phyloP scores from a whole-genome alignment of 768 basidiomycete genomes.

The Podaxis mareebaensis region DNA sequence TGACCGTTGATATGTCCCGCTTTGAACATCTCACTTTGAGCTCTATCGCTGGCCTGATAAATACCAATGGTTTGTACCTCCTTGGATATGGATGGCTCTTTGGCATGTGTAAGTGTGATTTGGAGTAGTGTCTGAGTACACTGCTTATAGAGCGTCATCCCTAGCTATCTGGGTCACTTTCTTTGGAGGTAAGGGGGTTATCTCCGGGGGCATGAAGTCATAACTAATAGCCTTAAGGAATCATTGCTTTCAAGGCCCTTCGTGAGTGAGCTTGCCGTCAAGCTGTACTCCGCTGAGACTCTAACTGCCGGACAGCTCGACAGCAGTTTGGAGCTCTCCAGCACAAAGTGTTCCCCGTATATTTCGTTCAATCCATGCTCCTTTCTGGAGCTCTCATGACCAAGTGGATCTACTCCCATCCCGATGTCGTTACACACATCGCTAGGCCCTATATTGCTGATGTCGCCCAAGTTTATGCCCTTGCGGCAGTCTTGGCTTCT shows the following conservation, averaged over 20 bases:
- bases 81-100: conserved; percentile 63
- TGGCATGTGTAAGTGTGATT: conserved; percentile 63
- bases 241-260: conserved; percentile 61
- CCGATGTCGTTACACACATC: conserved; percentile 50
- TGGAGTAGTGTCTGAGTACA: background rate
- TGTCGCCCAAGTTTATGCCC: conserved; percentile 64
- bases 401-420: conserved; percentile 60
- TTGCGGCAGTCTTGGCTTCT: conserved; percentile 44
- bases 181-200: conserved; percentile 50
- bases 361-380: conserved; percentile 62
- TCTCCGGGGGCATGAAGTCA: background rate
- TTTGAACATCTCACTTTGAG: conserved; percentile 35
- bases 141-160: background rate
- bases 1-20: conserved; percentile 2
- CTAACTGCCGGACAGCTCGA: conserved; percentile 46
- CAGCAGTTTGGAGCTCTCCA: conserved; percentile 75
- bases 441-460: conserved; percentile 51
- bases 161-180: conserved; percentile 64
- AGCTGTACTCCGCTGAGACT: conserved; percentile 6
- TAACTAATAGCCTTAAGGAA: conserved; percentile 34
- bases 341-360: conserved; percentile 72
- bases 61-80: conserved; percentile 46
- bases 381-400: conserved; percentile 56
- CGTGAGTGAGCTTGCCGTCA: conserved; percentile 39
- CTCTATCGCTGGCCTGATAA: conserved; percentile 34